Evolutionary conservation across 768 basidiomycete species (phyloP), one percentile per base, ranked within the genome.

Genomic region (Serpula lacrymans): DNA sequence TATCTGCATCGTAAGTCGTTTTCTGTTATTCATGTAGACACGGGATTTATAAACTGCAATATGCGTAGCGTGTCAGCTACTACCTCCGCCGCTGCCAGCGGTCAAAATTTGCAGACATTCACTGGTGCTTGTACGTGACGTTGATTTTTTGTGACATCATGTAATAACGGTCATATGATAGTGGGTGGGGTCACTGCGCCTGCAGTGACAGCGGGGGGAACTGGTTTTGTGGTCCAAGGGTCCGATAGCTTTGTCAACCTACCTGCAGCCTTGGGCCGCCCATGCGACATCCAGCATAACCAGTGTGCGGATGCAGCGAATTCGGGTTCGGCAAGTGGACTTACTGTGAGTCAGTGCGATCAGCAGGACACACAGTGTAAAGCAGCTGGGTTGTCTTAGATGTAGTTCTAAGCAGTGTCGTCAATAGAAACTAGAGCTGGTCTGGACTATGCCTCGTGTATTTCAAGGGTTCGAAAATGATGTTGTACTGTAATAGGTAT

Each of bases 271-370:
- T 63, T 80, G 23, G 73, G 72, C 16, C 72, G 78, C 22, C 75
- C 75, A 2, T 82, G 80, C 59, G 75, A 77, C 48, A 67, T 75
- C 27, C 77, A 80, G 56, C 69, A 78, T 54, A 80, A 79, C 59
- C 42, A 55, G 24, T 82, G 78, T 47, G 73, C 75, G 26, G 63
- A 78, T 54, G 49, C 64, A 18, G 74, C 74, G 13, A 78, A 78
- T 65, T 68, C 70, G 26, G 63, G n/a, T n/a, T n/a, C n/a, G 68
- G n/a, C 58, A 55, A 33, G 51, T 55, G 64, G 67, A 9, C 62
- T 75, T 42, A 47, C 59, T 17, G 74, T 73, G 35, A 30, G 46
- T 8, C 45, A 50, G 16, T 67, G 65, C 39, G 58, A 60, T 43
- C 34, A 42, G 10, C 58, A 60, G 50, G 45, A 55, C 46, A 60